phyloP scores from a whole-genome alignment of 345 rosid species.

The Sonneratia alba region DNA sequence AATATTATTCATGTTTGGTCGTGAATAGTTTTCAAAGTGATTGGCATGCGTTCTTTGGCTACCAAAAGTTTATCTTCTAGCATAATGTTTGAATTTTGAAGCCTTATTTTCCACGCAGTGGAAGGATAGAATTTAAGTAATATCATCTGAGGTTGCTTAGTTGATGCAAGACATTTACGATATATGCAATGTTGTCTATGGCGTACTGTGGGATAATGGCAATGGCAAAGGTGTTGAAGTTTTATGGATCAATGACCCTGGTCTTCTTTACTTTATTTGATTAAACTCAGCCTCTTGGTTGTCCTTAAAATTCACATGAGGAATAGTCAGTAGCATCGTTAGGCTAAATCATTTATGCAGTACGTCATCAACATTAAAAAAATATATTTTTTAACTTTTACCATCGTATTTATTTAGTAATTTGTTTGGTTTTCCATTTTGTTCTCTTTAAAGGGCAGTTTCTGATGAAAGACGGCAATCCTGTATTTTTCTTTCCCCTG shows the following conservation, averaged over 20 bases:
- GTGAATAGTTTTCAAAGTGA: slow-evolving; percentile 2
- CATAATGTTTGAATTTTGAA: background rate
- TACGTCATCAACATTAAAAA: background rate
- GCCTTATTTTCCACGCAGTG: background rate
- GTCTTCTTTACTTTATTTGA: background rate
- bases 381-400: background rate
- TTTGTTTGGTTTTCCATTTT: background rate
- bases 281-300: background rate
- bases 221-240: background rate
- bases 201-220: background rate
- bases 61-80: background rate
- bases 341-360: background rate
- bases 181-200: background rate
- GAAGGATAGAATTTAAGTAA: background rate
- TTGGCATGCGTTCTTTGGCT: background rate
- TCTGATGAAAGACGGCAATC: background rate
- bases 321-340: background rate
- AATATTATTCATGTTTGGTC: background rate
- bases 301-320: background rate
- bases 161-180: background rate
- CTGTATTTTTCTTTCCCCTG: background rate
- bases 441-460: background rate
- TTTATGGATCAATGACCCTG: background rate
- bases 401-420: background rate
- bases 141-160: background rate